Evolutionary conservation across 192 early-diverging fungal genomes (phyloP).

Genomic region (Dissophora globulifera): DNA sequence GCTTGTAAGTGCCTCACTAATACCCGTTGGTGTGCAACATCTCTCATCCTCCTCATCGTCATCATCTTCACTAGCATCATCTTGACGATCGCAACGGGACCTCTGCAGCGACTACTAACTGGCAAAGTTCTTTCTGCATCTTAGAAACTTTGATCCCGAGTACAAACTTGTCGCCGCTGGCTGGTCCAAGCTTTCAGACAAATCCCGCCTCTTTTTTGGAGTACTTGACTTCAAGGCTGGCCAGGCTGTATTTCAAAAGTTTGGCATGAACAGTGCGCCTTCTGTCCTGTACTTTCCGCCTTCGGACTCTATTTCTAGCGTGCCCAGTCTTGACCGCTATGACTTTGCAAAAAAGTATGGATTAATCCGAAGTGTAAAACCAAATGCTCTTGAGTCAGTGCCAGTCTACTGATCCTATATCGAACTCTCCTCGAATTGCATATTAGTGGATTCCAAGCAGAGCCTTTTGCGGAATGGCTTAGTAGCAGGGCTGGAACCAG

Average conservation of each 20-base stretch:
- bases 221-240: constrained; percentile 75
- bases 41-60: too few relatives aligned
- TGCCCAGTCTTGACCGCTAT: constrained; percentile 61
- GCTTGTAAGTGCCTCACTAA: constrained; percentile 75
- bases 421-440: too few relatives aligned
- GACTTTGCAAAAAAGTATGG: constrained; percentile 68
- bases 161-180: constrained; percentile 69
- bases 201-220: constrained; percentile 69
- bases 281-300: constrained; percentile 75
- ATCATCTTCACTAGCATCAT: too few relatives aligned
- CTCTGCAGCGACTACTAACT: too few relatives aligned
- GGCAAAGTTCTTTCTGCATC: constrained; percentile 1
- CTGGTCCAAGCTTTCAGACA: constrained; percentile 56
- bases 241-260: constrained; percentile 73
- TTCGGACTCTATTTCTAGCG: constrained; percentile 48
- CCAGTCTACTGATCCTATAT: too few relatives aligned
- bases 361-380: too few relatives aligned
- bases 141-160: constrained; percentile 79
- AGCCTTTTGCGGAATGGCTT: neutral
- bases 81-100: too few relatives aligned
- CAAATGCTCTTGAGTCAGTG: too few relatives aligned
- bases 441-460: constrained; percentile 59
- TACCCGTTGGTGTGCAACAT: too few relatives aligned
- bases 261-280: constrained; percentile 70
- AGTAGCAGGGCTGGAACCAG: constrained; percentile 63